Base-by-base conservation (phyloP, 2,329 filamentous ascomycete species). In the Botrytis byssoidea region DNA sequence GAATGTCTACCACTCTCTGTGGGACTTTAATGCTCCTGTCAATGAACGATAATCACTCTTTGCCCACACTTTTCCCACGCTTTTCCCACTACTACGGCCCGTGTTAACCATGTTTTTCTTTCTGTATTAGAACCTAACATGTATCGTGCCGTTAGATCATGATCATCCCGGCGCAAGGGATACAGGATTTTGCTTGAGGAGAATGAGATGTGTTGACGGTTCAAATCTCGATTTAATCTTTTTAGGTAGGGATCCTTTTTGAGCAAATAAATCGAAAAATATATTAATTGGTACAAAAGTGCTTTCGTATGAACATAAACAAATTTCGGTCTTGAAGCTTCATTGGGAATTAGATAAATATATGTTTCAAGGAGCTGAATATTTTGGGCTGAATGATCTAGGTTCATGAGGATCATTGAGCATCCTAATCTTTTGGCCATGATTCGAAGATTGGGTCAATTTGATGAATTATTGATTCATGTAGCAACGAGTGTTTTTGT, bases 101-200 rank as follows among this genome's bases (percentile, higher is more conserved):
- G 67, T 73, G 66, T 51, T 64, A 22, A 37, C 72, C 72, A 70
- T 71, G 71, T 40, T 72, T 72, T 68, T n/a, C 32, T 9, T 32
- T 18, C 44, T 48, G 44, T 35, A 32, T 29, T 44, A 44, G 64
- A 48, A 59, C 37, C 25, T 37, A 60, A 60, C 37, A 68, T 35
- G 55, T 44, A 32, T 44, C 71, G 20, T 74, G 57, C 68, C 68
- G 68, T 66, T 73, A 59, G 35, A 59, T 46, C 65, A 68, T 68
- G 65, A 68, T 68, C 46, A 74, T 65, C 72, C 72, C 61, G 60
- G 72, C 51, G 68, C 42, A 66, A 74, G 60, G 72, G 51, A 59
- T 29, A 68, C 68, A 60, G 72, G 72, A 71, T 74, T 32, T 51
- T 72, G 71, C 63, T 72, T 69, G 48, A 48, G 44, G 51, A 69